Evolutionary conservation across 768 basidiomycete species (phyloP), one percentile per base, ranked within the genome.

Genomic region (Galerina sulciceps): DNA sequence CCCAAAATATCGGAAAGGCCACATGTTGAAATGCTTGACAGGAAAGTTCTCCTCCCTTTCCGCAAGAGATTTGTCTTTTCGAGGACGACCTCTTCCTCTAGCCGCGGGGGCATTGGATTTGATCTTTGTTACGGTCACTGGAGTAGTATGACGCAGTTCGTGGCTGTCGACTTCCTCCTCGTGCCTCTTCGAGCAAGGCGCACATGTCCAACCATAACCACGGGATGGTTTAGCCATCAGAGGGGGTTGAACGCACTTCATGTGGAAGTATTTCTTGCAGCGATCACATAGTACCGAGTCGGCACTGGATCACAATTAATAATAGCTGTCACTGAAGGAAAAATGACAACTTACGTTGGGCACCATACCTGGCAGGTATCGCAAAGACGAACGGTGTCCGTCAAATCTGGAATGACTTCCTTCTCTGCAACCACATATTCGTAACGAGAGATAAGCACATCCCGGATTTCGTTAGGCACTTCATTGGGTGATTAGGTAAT

Each of bases 1-100:
- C 95, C 95, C 95, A 73, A 99, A 99, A 76, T 99, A 99, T 56
- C 97, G 83, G 76, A 96, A 97, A 3, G 88, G 92, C 93, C 90
- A 96, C 87, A 89, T 89, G 72, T 89, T 93, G 77, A 85, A 94
- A 73, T 93, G 89, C 68, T 90, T 93, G 59, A 93, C 86, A 18
- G 86, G 82, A 57, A 89, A 75, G 60, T 82, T 90, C 73, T 90
- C 90, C 71, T 91, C 91, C 65, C 84, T 85, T 67, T 93, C 91
- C 2, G 89, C 87, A 55, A 87, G 83, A 44, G 73, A 73, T 61
- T 84, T 82, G 67, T 92, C 91, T 68, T 93, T 93, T 45, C 91
- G 82, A 35, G 91, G 91, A 54, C 90, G 79, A 6, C 90, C 91
- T 59, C 89, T 82, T 18, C 89, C 89, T 53, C 88, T 79, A 44